phyloP scores from a whole-genome alignment of 2,329 filamentous ascomycete species.

The Apiospora marii region DNA sequence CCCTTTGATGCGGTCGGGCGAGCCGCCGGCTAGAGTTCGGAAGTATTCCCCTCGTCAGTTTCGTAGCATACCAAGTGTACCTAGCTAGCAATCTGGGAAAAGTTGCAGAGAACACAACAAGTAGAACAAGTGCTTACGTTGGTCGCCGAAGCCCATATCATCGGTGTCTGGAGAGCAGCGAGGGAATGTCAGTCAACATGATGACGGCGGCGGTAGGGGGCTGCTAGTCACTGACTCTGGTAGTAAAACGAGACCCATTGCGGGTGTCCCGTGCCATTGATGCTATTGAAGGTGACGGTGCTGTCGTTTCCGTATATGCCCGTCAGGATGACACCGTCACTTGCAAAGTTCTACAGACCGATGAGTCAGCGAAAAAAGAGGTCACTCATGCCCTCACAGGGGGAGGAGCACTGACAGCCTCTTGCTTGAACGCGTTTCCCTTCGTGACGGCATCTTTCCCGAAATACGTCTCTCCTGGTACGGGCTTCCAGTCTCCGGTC shows the following conservation, averaged over 20 bases:
- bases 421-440: conserved; percentile 61
- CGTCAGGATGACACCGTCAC: conserved; percentile 54
- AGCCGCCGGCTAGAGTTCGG: conserved; percentile 52
- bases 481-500: conserved; percentile 55
- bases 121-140: conserved; percentile 42
- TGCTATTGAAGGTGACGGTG: conserved; percentile 57
- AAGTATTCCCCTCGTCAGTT: neutral
- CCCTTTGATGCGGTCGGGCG: conserved; percentile 66
- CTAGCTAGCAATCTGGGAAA: conserved; percentile 33
- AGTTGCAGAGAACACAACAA: neutral
- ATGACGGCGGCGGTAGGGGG: neutral
- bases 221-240: conserved; percentile 47
- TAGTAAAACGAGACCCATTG: conserved; percentile 68
- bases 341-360: conserved; percentile 51
- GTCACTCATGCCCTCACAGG: neutral
- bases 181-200: neutral
- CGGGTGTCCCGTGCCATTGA: conserved; percentile 57
- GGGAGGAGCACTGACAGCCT: conserved; percentile 47
- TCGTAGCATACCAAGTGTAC: neutral
- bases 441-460: conserved; percentile 52
- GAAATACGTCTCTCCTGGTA: conserved; percentile 57
- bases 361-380: neutral
- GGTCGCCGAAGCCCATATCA: conserved; percentile 66
- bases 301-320: conserved; percentile 63
- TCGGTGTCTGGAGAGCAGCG: conserved; percentile 53